These are phyloP conservation scores for Deinandra increscens DNA, from an alignment of 129 eudicot genomes.

Conservation along the genomic window DNA sequence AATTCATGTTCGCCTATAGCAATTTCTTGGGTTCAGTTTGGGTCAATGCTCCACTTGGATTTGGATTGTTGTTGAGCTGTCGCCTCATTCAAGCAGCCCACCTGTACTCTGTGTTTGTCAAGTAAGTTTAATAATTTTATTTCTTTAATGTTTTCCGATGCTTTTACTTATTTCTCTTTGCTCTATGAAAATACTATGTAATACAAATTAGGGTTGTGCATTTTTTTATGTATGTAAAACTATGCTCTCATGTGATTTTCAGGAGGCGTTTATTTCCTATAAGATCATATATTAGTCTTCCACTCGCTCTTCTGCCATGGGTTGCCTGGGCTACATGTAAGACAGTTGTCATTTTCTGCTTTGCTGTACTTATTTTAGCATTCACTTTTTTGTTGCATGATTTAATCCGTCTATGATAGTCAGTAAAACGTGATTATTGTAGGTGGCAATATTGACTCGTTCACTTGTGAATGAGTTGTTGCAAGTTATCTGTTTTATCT, in stretches of 20 bases:
- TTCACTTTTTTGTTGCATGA: not conserved
- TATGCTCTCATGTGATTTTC: constrained; percentile 28
- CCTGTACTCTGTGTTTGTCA: constrained; percentile 69
- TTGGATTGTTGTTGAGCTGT: constrained; percentile 79
- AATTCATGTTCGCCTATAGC: constrained; percentile 15
- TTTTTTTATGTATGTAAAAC: not conserved
- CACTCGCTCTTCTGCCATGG: constrained; percentile 86
- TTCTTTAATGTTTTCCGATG: not conserved
- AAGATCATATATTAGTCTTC: constrained; percentile 62
- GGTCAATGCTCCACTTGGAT: constrained; percentile 82
- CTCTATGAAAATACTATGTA: not conserved
- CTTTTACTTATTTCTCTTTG: constrained; percentile 2
- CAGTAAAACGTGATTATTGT: not conserved
- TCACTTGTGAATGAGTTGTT: not conserved
- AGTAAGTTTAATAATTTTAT: constrained; percentile 38
- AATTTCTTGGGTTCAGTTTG: constrained; percentile 56
- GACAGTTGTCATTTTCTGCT: constrained; percentile 14
- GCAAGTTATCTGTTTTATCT: not conserved
- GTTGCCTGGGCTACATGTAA: constrained; percentile 67
- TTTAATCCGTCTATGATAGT: not conserved
- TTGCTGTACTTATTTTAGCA: constrained; percentile 4
- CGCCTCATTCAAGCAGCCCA: constrained; percentile 80
- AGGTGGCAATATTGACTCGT: not conserved
- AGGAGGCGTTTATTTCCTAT: constrained; percentile 88
- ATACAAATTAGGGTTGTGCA: not conserved